Evolutionary conservation across 2,329 filamentous ascomycete species (phyloP).

Genomic region (Pyrenophora graminea): DNA sequence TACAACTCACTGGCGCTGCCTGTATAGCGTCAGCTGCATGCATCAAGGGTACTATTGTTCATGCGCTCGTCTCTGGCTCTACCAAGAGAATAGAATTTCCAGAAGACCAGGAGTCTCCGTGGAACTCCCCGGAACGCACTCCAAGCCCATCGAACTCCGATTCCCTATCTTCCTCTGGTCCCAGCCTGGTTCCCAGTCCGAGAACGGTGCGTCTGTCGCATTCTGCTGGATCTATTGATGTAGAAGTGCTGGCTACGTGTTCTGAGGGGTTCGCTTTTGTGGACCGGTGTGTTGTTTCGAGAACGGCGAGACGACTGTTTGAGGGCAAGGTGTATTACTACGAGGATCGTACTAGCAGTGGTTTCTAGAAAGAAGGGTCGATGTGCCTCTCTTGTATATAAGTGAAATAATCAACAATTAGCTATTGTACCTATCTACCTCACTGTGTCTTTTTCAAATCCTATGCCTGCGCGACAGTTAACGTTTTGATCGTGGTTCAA

Average conservation of each 20-base stretch:
- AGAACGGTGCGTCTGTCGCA: slow-evolving; percentile 24
- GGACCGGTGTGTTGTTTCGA: slow-evolving; percentile 35
- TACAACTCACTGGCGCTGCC: slow-evolving; percentile 42
- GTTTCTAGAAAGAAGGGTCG: too few relatives aligned
- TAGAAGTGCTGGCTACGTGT: slow-evolving; percentile 25
- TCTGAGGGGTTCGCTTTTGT: slow-evolving; percentile 24
- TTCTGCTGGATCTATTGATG: slow-evolving; percentile 32
- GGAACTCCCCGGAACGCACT: slow-evolving; percentile 9
- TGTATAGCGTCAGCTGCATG: slow-evolving; percentile 37
- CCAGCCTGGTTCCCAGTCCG: slow-evolving; percentile 5
- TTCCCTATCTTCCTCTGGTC: slow-evolving; percentile 11
- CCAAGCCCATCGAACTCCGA: slow-evolving; percentile 17
- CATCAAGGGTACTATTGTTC: slow-evolving; percentile 34
- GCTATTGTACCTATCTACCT: too few relatives aligned
- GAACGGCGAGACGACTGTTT: slow-evolving; percentile 41
- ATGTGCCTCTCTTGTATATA: too few relatives aligned
- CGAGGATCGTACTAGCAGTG: not conserved
- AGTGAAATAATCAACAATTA: too few relatives aligned
- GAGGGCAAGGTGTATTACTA: slow-evolving; percentile 38
- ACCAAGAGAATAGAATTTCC: too few relatives aligned
- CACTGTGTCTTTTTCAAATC: too few relatives aligned
- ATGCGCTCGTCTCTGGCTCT: slow-evolving; percentile 9
- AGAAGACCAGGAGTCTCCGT: not conserved
- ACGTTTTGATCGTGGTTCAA: too few relatives aligned
- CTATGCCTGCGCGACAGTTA: too few relatives aligned